A percentile compares a stretch with the other conserved stretches of the same genome.
phyloP scores from a whole-genome alignment of 1,284 basidiomycete genomes.

The Leccinum solheimii region DNA sequence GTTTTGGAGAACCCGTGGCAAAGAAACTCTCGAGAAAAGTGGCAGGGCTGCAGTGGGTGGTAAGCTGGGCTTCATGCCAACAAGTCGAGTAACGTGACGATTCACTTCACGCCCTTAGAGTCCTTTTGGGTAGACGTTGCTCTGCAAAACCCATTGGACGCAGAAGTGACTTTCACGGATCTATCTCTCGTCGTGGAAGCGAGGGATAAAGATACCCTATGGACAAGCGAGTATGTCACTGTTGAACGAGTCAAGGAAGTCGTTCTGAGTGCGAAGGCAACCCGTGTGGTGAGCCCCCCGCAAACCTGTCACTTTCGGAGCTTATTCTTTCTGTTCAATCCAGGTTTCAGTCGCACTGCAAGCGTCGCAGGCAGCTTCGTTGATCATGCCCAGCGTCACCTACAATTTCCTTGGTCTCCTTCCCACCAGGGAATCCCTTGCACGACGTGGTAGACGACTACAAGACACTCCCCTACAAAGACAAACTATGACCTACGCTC shows the following conservation, averaged over 20 bases:
- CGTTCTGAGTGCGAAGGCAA: conserved; percentile 56
- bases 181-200: conserved; percentile 56
- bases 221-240: conserved; percentile 45
- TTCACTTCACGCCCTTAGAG: conserved; percentile 45
- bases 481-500: conserved; percentile 62
- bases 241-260: conserved; percentile 62
- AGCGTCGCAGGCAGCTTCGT: conserved; percentile 46
- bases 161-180: conserved; percentile 64
- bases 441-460: conserved; percentile 63
- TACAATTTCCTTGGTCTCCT: conserved; percentile 72
- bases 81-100: not conserved
- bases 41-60: conserved; percentile 65
- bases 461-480: conserved; percentile 71
- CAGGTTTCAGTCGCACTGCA: conserved; percentile 67
- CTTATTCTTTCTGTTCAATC: conserved; percentile 1
- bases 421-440: conserved; percentile 58
- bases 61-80: conserved; percentile 31
- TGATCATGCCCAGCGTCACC: conserved; percentile 55
- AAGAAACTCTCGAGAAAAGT: conserved; percentile 50
- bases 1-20: conserved; percentile 60
- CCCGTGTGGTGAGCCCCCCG: conserved; percentile 46
- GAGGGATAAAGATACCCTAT: conserved; percentile 32
- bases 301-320: not conserved
- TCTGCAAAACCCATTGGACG: conserved; percentile 67
- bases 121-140: conserved; percentile 73